Conservation (phyloP, 176 grass and related monocot species). For the Ensete ventricosum region DNA sequence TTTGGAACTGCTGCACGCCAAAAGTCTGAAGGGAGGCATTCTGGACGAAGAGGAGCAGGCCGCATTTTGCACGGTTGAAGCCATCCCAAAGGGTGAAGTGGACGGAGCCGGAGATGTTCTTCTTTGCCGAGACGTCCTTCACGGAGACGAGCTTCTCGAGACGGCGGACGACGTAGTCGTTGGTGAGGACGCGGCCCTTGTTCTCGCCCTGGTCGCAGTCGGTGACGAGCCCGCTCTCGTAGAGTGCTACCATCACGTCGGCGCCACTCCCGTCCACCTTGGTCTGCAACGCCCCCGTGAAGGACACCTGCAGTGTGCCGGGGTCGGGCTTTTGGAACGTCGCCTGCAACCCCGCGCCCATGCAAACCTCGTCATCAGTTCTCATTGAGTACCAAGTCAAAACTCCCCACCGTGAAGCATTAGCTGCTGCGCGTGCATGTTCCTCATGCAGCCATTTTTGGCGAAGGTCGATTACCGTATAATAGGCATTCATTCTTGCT, state of each 20-base stretch:
- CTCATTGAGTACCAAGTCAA: not conserved
- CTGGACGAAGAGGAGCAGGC: constrained; percentile 79
- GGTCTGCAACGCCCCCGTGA: constrained; percentile 47
- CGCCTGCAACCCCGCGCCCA: constrained; percentile 22
- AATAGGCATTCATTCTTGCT: too few relatives aligned
- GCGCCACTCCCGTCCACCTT: constrained; percentile 45
- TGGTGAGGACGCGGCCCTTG: constrained; percentile 64
- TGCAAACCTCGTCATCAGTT: too few relatives aligned
- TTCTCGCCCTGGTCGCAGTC: constrained; percentile 71
- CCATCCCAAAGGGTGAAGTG: constrained; percentile 74
- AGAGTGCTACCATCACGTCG: constrained; percentile 68
- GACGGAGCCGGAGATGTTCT: constrained; percentile 51
- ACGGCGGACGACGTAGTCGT: constrained; percentile 77
- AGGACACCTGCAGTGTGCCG: constrained; percentile 57
- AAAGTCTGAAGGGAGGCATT: constrained; percentile 34
- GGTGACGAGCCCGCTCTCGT: constrained; percentile 76
- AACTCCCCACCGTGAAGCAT: not conserved
- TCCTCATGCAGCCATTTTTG: not conserved
- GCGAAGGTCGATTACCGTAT: not conserved
- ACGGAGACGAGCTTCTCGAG: constrained; percentile 60
- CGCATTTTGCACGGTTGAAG: constrained; percentile 56
- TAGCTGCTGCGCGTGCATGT: not conserved
- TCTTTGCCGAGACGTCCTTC: constrained; percentile 51
- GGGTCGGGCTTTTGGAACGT: constrained; percentile 47
- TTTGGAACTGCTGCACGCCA: constrained; percentile 1